phyloP scores from a whole-genome alignment of 306 rosid genomes.

The Sicyos baderoa region DNA sequence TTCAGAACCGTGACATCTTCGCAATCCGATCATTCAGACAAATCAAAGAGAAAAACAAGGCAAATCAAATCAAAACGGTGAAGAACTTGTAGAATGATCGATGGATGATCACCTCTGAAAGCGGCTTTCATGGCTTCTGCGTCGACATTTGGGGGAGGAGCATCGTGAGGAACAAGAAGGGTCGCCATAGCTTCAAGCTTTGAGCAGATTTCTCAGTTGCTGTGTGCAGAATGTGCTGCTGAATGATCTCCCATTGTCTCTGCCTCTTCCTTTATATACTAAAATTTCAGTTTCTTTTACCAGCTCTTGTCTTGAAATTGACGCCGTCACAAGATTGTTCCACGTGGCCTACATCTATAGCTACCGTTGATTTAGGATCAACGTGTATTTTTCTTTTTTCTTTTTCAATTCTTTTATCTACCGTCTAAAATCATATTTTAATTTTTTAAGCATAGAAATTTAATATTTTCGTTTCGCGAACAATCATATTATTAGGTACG shows the following conservation, averaged over 20 bases:
- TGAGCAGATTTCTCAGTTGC: background rate
- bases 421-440: no score
- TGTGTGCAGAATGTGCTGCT: background rate
- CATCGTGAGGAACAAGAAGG: constrained; percentile 28
- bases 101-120: constrained; percentile 29
- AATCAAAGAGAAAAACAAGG: background rate
- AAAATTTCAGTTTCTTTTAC: background rate
- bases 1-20: background rate
- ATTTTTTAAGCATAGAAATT: no score
- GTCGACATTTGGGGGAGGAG: constrained; percentile 42
- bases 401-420: background rate
- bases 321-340: background rate
- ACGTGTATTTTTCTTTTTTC: background rate
- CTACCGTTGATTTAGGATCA: constrained; percentile 6
- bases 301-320: background rate
- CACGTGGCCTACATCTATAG: background rate
- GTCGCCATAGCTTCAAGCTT: constrained; percentile 41
- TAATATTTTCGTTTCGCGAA: no score
- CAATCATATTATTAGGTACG: no score
- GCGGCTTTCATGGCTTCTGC: constrained; percentile 56
- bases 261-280: background rate
- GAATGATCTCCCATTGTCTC: constrained; percentile 8
- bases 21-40: background rate
- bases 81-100: background rate
- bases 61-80: background rate